Evolutionary conservation across 495 filamentous ascomycete genomes (phyloP).

Genomic region (Neurospora sublineolata): DNA sequence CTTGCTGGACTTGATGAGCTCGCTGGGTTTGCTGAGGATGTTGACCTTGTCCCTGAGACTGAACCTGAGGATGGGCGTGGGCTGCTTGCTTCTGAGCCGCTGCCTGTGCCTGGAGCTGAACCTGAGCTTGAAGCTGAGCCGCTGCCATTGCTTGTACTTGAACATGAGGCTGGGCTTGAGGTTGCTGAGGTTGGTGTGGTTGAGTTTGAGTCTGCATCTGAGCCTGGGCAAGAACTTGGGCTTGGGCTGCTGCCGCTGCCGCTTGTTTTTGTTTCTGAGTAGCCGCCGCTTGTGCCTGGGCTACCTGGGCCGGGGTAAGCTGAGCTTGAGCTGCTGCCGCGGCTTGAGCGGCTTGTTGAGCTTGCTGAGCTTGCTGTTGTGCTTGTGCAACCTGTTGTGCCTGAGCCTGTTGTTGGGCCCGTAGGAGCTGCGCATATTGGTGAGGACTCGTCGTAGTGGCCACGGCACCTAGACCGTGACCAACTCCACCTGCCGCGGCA

Average conservation of each 20-base stretch:
- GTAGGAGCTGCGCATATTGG: constrained; percentile 62
- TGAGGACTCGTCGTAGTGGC: constrained; percentile 38
- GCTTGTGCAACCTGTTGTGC: constrained; percentile 9
- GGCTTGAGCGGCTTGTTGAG: background rate
- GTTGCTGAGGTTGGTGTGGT: background rate
- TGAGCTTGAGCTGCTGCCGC: background rate
- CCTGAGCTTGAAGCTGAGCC: background rate
- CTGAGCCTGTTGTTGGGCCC: constrained; percentile 50
- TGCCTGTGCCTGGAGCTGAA: background rate
- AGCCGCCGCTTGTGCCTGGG: background rate
- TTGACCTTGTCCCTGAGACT: constrained; percentile 7
- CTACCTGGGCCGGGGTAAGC: background rate
- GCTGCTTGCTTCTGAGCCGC: constrained; percentile 2
- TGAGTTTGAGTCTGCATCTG: background rate
- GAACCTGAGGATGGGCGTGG: constrained; percentile 7
- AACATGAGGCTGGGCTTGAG: background rate
- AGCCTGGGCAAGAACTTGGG: constrained; percentile 12
- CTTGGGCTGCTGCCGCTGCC: background rate
- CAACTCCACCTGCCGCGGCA: constrained; percentile 46
- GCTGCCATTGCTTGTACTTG: background rate
- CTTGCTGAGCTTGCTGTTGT: constrained; percentile 2
- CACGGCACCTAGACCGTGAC: constrained; percentile 19
- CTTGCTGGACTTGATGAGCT: background rate
- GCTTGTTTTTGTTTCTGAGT: constrained; percentile 47
- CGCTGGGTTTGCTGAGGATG: background rate